phyloP scores from a whole-genome alignment of 768 basidiomycete species.

The Saitozyma sp. region DNA sequence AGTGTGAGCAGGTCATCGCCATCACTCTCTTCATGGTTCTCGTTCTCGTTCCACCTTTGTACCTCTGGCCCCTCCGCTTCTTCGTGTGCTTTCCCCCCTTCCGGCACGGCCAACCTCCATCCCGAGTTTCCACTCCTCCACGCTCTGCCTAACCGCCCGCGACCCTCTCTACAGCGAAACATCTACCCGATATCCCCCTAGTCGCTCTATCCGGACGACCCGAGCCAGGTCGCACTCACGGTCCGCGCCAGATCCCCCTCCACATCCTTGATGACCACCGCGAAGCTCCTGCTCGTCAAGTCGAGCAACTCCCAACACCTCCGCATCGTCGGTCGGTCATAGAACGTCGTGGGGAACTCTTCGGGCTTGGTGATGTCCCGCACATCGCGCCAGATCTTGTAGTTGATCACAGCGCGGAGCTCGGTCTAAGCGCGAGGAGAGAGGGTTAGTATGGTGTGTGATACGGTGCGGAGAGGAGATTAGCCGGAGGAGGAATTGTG shows the following conservation, averaged over 20 bases:
- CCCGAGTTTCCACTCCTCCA: neutral
- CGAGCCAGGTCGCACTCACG: conserved; percentile 59
- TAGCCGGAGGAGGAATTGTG: neutral
- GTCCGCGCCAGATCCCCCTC: conserved; percentile 91
- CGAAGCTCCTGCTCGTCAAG: conserved; percentile 81
- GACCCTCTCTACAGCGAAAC: too few relatives aligned
- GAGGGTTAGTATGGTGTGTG: neutral
- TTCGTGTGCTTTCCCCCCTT: neutral
- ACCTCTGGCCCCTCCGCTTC: too few relatives aligned
- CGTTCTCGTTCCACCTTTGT: too few relatives aligned
- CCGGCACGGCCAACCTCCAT: neutral
- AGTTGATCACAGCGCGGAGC: conserved; percentile 78
- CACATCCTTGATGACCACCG: conserved; percentile 90
- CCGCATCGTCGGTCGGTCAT: conserved; percentile 82
- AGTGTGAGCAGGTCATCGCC: too few relatives aligned
- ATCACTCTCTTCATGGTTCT: too few relatives aligned
- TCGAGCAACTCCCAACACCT: conserved; percentile 89
- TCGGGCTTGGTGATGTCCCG: conserved; percentile 75
- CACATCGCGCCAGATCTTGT: conserved; percentile 76
- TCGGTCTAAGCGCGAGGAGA: conserved; percentile 57
- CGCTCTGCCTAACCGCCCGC: too few relatives aligned
- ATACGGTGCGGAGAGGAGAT: neutral
- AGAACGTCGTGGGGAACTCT: conserved; percentile 78
- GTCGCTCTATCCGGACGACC: neutral
- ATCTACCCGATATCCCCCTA: neutral